phyloP scores from a whole-genome alignment of 2,329 filamentous ascomycete species.

The Colletotrichum filicis region DNA sequence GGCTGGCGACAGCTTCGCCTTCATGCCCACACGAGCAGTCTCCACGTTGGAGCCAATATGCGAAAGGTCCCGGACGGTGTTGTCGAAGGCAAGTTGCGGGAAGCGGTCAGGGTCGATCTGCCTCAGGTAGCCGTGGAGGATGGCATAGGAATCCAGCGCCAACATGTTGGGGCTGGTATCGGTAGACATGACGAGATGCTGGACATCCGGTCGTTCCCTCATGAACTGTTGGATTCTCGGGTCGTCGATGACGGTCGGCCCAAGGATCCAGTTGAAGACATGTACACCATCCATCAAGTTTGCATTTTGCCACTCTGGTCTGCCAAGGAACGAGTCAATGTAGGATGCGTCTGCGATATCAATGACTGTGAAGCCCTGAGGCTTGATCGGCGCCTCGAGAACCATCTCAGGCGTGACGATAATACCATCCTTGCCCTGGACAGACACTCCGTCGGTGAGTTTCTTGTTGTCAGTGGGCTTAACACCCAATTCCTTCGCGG shows the following conservation, averaged over 20 bases:
- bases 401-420: slow-evolving; percentile 90
- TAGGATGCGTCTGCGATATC: slow-evolving; percentile 81
- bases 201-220: slow-evolving; percentile 64
- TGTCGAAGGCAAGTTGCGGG: slow-evolving; percentile 73
- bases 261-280: slow-evolving; percentile 85
- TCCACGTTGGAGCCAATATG: slow-evolving; percentile 44
- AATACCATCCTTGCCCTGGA: slow-evolving; percentile 72
- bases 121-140: slow-evolving; percentile 75
- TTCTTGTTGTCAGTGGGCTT: slow-evolving; percentile 64
- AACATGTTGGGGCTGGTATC: slow-evolving; percentile 83
- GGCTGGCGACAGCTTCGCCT: slow-evolving; percentile 59
- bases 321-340: slow-evolving; percentile 73
- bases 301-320: slow-evolving; percentile 76
- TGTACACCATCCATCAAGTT: slow-evolving; percentile 75
- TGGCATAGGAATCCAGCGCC: slow-evolving; percentile 73
- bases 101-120: slow-evolving; percentile 81
- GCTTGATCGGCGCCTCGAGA: slow-evolving; percentile 72
- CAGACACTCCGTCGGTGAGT: slow-evolving; percentile 72
- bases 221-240: slow-evolving; percentile 77
- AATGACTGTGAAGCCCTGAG: slow-evolving; percentile 80
- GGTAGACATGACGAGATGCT: slow-evolving; percentile 82
- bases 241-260: slow-evolving; percentile 72
- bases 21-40: slow-evolving; percentile 56
- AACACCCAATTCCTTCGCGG: slow-evolving; percentile 74
- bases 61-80: slow-evolving; percentile 48